Conservation (phyloP, 2,329 filamentous ascomycete species). For the Corniculantispora saksenae region DNA sequence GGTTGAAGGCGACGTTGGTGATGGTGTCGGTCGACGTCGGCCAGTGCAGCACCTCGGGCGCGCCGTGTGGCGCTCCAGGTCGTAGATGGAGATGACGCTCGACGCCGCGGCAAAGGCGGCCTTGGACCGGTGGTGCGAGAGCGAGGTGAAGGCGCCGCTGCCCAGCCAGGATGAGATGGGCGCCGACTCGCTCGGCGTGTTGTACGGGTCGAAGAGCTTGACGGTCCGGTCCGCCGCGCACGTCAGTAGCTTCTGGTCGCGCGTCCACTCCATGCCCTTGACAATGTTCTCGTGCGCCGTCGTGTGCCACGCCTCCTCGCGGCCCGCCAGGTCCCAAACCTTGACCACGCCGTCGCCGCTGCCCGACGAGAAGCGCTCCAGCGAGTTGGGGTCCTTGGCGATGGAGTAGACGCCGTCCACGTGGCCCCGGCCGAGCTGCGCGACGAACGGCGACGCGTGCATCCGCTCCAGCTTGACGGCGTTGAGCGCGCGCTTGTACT, state of each 20-base stretch:
- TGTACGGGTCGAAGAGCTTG: conserved; percentile 90
- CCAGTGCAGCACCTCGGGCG: conserved; percentile 82
- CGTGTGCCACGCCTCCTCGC: conserved; percentile 73
- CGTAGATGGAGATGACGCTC: conserved; percentile 82
- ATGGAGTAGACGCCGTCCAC: conserved; percentile 83
- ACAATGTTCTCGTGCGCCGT: conserved; percentile 92
- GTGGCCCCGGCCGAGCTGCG: conserved; percentile 84
- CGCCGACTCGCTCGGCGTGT: conserved; percentile 65
- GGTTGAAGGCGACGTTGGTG: conserved; percentile 85
- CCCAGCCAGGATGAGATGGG: conserved; percentile 86
- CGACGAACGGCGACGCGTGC: conserved; percentile 76
- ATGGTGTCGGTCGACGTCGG: conserved; percentile 90
- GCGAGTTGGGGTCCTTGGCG: conserved; percentile 74
- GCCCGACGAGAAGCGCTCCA: conserved; percentile 77
- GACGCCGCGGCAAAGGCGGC: conserved; percentile 80
- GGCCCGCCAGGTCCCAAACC: conserved; percentile 77
- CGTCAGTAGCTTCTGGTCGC: conserved; percentile 79
- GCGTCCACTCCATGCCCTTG: conserved; percentile 87
- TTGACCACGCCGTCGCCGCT: conserved; percentile 93
- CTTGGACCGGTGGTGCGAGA: conserved; percentile 78
- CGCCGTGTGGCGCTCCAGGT: conserved; percentile 79
- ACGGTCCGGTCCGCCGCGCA: conserved; percentile 85
- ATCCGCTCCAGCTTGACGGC: conserved; percentile 92
- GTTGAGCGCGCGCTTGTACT: conserved; percentile 63
- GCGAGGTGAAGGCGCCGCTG: conserved; percentile 74